Percentiles rank a stretch among this genome's conserved stretches.
These are phyloP conservation scores for Zasmidium cellare DNA, from an alignment of 2,329 filamentous ascomycete species.

Conservation along the genomic window DNA sequence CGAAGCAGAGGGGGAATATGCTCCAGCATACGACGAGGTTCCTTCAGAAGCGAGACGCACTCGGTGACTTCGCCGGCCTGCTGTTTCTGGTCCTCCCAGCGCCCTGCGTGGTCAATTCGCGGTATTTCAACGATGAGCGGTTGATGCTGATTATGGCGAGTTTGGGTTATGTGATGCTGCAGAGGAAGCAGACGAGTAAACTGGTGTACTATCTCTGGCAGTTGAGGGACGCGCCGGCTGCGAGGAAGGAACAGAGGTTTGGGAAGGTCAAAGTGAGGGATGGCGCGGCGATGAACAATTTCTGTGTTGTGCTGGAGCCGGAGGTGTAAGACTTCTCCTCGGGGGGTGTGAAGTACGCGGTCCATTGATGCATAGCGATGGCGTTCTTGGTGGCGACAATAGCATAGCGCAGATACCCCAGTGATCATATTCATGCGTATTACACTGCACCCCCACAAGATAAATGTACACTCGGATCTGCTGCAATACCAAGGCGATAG, in stretches of 20 bases:
- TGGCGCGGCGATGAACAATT: constrained; percentile 82
- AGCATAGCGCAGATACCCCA: neutral
- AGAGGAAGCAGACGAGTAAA: constrained; percentile 75
- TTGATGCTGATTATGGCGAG: constrained; percentile 72
- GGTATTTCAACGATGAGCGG: constrained; percentile 75
- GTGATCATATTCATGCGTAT: neutral
- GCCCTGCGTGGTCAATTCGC: constrained; percentile 84
- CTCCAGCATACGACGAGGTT: constrained; percentile 73
- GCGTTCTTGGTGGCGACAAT: neutral
- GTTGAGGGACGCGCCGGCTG: constrained; percentile 37
- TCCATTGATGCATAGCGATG: neutral
- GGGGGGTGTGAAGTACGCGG: too few species aligned
- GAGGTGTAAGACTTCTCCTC: neutral
- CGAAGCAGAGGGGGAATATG: constrained; percentile 78
- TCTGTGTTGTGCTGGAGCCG: constrained; percentile 47
- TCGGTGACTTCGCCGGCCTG: neutral
- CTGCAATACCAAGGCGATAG: too few species aligned
- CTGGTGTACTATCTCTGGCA: constrained; percentile 89
- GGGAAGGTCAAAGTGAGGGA: constrained; percentile 76
- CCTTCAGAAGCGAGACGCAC: constrained; percentile 29
- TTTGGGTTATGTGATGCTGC: constrained; percentile 68
- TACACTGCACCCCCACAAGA: too few species aligned
- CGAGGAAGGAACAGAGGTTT: constrained; percentile 44
- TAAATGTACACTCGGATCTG: too few species aligned
- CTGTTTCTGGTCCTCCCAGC: constrained; percentile 89